phyloP scores from a whole-genome alignment of 169 alveolate genomes.

The Cryptosporidium ryanae region DNA sequence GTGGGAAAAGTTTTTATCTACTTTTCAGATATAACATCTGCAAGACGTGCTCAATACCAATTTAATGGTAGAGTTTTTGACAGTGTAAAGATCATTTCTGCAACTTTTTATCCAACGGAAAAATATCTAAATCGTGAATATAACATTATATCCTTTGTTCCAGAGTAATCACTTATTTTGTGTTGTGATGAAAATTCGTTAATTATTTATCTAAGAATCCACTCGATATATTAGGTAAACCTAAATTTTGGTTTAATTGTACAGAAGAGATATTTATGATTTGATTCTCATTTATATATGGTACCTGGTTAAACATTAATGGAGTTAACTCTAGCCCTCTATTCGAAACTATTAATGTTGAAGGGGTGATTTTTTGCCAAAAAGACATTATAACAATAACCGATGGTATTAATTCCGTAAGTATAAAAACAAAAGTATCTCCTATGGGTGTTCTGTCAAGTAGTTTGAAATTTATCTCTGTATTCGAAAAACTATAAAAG shows the following conservation, averaged over 20 bases:
- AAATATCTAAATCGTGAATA: constrained; percentile 65
- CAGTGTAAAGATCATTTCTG: constrained; percentile 41
- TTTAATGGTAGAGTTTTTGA: constrained; percentile 71
- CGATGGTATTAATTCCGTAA: constrained; percentile 61
- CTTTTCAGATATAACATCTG: constrained; percentile 60
- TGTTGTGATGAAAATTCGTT: background rate
- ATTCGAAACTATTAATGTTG: constrained; percentile 14
- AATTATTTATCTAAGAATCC: no score
- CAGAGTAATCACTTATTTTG: background rate
- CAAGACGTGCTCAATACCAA: constrained; percentile 71
- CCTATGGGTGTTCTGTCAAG: constrained; percentile 60
- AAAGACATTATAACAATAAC: constrained; percentile 47
- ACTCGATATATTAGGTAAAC: no score
- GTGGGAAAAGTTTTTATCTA: constrained; percentile 60
- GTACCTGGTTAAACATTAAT: constrained; percentile 1
- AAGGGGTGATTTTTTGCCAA: constrained; percentile 58
- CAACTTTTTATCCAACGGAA: constrained; percentile 60
- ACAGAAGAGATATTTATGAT: background rate
- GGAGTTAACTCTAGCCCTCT: constrained; percentile 64
- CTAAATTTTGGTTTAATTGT: constrained; percentile 24
- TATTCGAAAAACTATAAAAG: constrained; percentile 2
- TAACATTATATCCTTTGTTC: constrained; percentile 6
- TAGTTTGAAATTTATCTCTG: constrained; percentile 7
- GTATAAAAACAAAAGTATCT: constrained; percentile 28
- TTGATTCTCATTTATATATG: constrained; percentile 12